Evolutionary conservation across 345 rosid species (phyloP), one percentile per base, ranked within the genome.

Genomic region (Psidium guajava): DNA sequence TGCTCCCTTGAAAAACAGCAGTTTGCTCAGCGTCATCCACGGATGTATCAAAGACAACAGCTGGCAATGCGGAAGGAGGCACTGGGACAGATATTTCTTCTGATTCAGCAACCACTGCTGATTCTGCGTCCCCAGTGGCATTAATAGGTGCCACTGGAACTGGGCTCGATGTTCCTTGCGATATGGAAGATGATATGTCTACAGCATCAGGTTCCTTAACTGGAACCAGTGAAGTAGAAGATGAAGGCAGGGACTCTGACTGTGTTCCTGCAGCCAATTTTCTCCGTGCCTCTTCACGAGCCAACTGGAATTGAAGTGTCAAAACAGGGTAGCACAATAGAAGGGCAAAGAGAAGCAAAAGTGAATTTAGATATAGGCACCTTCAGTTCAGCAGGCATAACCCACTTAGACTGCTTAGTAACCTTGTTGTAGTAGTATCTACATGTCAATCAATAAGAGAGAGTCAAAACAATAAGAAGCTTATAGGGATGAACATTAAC

Each of bases 381-480:
- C 99, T 96, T 95, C 90, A 97, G 80, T 86, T 97, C 98, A 83
- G 90, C 95, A 81, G 99, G 99, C 87, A 96, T 92, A 87, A 89
- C 90, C 99, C 99, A 97, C 82, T 93, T 95, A 86, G 99, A 97
- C 87, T 90, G 95, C 90, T 92, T 96, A 55, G 98, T 94, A 88
- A 89, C 93, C 91, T 93, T 95, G 89, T 97, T 96, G 91, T 92
- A 92, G 88, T 91, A 96, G 89, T 93, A 97, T 91, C 99, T 97
- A 90, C 86, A 87, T 74, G 86, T 87, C 56, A 85, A 81, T 69
- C 52, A 87, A 81, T 55, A 89, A 56, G 82, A 64, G 75, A 86
- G 77, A 69, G 77, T 69, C 85, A 28, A 77, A 32, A 69, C 77
- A 69, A 36, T 21, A 69, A 88, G 86, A 82, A 86, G 87, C 85